Evolutionary conservation across 164 flowering plant species (phyloP).

Genomic region (Vitis labrusca): DNA sequence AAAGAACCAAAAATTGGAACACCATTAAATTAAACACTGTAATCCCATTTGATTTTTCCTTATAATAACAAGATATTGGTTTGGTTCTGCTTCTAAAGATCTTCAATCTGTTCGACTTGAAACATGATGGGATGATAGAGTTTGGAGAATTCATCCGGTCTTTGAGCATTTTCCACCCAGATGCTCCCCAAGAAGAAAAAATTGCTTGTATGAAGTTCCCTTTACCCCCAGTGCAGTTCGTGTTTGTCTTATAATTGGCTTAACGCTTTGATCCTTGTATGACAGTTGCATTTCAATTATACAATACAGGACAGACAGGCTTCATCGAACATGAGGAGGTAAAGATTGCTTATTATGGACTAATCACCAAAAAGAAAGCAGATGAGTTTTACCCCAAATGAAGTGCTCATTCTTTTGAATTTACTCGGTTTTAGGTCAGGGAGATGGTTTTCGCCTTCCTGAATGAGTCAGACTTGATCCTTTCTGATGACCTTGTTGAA

Average conservation of each 20-base stretch:
- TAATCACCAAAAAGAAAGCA: too few species aligned
- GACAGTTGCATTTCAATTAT: slow-evolving; percentile 40
- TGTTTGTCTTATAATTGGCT: too few species aligned
- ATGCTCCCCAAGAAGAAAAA: slow-evolving; percentile 30
- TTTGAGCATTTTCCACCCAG: slow-evolving; percentile 37
- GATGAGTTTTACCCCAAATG: too few species aligned
- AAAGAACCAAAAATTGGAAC: too few species aligned
- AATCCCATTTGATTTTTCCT: not conserved
- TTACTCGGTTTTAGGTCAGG: slow-evolving; percentile 24
- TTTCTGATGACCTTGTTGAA: slow-evolving; percentile 32
- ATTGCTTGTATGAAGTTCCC: slow-evolving; percentile 19
- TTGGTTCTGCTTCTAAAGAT: slow-evolving; percentile 16
- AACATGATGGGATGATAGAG: slow-evolving; percentile 33
- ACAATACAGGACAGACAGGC: slow-evolving; percentile 35
- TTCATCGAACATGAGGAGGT: slow-evolving; percentile 47
- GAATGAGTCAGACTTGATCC: slow-evolving; percentile 27
- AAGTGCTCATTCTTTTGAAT: not conserved
- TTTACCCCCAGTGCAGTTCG: not conserved
- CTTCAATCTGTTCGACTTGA: slow-evolving; percentile 30
- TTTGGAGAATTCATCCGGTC: slow-evolving; percentile 38
- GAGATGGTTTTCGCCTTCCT: slow-evolving; percentile 40
- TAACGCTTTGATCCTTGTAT: slow-evolving; percentile 2
- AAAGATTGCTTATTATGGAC: not conserved
- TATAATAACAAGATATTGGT: not conserved
- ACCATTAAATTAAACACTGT: too few species aligned